Percentiles rank a stretch among this genome's conserved stretches.
These are phyloP conservation scores for Orychophragmus violaceus DNA, from an alignment of 345 rosid species.

Conservation along the genomic window DNA sequence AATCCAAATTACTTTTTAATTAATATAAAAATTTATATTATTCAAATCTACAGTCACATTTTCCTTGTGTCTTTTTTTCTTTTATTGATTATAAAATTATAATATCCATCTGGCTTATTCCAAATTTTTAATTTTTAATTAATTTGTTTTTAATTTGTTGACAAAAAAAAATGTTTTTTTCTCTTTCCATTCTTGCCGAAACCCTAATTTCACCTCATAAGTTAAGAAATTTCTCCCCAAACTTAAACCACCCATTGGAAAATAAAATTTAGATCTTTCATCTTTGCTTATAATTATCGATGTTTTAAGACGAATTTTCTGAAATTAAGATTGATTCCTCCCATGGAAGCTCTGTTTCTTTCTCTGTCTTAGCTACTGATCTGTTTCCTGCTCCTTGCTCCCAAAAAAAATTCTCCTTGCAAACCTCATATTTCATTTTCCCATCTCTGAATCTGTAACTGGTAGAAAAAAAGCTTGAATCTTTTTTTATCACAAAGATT, in stretches of 20 bases:
- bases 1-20: too few relatives aligned
- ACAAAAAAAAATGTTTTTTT: too few relatives aligned
- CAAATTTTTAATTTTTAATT: not conserved
- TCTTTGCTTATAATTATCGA: slow-evolving; percentile 26
- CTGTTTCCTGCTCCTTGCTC: not conserved
- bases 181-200: slow-evolving; percentile 21
- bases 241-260: slow-evolving; percentile 28
- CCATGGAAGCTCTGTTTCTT: slow-evolving; percentile 15
- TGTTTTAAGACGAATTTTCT: slow-evolving; percentile 11
- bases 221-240: slow-evolving; percentile 27
- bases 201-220: slow-evolving; percentile 30
- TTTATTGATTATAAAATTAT: slow-evolving; percentile 38
- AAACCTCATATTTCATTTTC: slow-evolving; percentile 3
- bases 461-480: slow-evolving; percentile 10
- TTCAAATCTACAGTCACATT: slow-evolving; percentile 14
- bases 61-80: slow-evolving; percentile 14
- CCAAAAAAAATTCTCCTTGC: not conserved
- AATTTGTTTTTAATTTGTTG: not conserved
- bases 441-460: slow-evolving; percentile 16
- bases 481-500: slow-evolving; percentile 30
- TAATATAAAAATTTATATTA: too few relatives aligned
- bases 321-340: slow-evolving; percentile 6
- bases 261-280: slow-evolving; percentile 19
- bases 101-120: slow-evolving; percentile 34
- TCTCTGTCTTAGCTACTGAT: not conserved